Conservation (phyloP, 495 filamentous ascomycete species). For the Aspergillus haitiensis region DNA sequence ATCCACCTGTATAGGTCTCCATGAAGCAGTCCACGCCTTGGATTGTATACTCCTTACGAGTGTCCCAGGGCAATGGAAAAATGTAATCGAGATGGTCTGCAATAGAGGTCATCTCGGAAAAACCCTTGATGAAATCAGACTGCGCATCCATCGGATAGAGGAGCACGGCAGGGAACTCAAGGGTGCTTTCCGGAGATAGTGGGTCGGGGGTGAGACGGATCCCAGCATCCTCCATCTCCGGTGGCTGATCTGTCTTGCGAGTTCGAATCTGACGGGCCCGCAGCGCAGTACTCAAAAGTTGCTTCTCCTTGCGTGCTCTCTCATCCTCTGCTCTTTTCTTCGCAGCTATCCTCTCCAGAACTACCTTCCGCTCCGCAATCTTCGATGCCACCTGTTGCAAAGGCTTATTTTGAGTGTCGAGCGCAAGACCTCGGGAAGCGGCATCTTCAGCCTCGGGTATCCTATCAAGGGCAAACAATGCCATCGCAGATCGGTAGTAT, state of each 20-base stretch:
- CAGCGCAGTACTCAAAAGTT: slow-evolving; percentile 68
- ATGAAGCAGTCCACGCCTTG: slow-evolving; percentile 81
- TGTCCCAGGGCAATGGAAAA: slow-evolving; percentile 83
- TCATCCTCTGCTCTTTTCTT: slow-evolving; percentile 51
- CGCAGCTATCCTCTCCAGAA: slow-evolving; percentile 38
- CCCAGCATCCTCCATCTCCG: slow-evolving; percentile 78
- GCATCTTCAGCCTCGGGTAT: slow-evolving; percentile 75
- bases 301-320: slow-evolving; percentile 53
- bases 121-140: slow-evolving; percentile 85
- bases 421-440: slow-evolving; percentile 62
- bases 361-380: slow-evolving; percentile 51
- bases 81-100: slow-evolving; percentile 76
- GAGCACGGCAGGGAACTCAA: slow-evolving; percentile 77
- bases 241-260: slow-evolving; percentile 65
- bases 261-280: slow-evolving; percentile 68
- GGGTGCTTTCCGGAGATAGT: slow-evolving; percentile 63
- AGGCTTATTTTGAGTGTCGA: slow-evolving; percentile 65
- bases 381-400: slow-evolving; percentile 55
- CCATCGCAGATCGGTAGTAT: slow-evolving; percentile 76
- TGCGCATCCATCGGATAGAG: slow-evolving; percentile 79
- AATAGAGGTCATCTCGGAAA: slow-evolving; percentile 69
- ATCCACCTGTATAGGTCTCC: slow-evolving; percentile 75
- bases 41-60: slow-evolving; percentile 60
- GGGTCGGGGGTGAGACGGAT: slow-evolving; percentile 70
- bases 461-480: slow-evolving; percentile 71